Evolutionary conservation across 257 asterid genomes (phyloP).

Genomic region (Verbascum thapsus): DNA sequence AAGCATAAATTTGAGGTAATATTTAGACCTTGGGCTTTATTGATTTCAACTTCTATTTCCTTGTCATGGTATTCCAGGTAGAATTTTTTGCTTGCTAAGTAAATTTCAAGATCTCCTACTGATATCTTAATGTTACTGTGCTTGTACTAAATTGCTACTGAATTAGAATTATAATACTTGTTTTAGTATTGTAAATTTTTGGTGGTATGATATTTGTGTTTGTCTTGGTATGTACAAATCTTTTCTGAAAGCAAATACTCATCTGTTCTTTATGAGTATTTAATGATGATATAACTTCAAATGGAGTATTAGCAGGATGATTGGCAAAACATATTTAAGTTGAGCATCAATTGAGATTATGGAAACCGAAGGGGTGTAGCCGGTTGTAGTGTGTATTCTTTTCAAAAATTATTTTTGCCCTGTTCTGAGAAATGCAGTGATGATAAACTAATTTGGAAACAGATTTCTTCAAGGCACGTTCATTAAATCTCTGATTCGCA

Average conservation of each 20-base stretch:
- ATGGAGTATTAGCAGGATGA: not conserved
- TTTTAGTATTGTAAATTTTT: not conserved
- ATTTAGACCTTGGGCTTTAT: slow-evolving; percentile 6
- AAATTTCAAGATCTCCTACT: not conserved
- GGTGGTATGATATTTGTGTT: slow-evolving; percentile 12
- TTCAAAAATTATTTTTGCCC: not conserved
- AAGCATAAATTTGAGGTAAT: slow-evolving; percentile 33
- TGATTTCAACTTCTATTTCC: slow-evolving; percentile 17
- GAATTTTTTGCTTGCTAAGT: not conserved
- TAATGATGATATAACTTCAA: slow-evolving; percentile 1
- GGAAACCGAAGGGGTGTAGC: slow-evolving; percentile 1
- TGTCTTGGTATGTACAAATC: slow-evolving; percentile 16
- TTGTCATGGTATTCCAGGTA: not conserved
- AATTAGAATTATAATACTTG: not conserved
- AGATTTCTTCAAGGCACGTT: not conserved
- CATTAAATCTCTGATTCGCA: slow-evolving; percentile 3
- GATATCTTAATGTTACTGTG: slow-evolving; percentile 7
- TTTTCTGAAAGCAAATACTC: not conserved
- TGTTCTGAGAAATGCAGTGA: not conserved
- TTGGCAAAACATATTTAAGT: not conserved
- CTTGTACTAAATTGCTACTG: not conserved
- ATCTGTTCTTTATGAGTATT: slow-evolving; percentile 6
- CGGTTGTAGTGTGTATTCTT: not conserved
- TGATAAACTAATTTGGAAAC: not conserved
- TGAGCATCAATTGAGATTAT: not conserved